Base-by-base conservation (phyloP, 2,329 filamentous ascomycete genomes). In the Didymella arachidicola region DNA sequence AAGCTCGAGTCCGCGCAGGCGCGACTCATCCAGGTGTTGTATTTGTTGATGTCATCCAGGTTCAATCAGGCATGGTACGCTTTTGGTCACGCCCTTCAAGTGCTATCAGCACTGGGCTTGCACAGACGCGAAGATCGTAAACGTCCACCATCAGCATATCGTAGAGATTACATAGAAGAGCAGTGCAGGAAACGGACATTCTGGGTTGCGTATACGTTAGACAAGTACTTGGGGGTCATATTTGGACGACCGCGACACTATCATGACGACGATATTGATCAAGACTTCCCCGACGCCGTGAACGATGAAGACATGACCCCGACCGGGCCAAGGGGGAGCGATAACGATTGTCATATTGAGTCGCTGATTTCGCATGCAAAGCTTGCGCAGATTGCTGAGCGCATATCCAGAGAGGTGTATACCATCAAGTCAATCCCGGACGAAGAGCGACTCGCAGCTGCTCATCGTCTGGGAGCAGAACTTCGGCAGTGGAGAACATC, bases 221-320 rank as follows among this genome's bases (percentile, higher is more conserved):
- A 89, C 67, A 86, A 84, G 38, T 87, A 88, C 55, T 72, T 89
- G 0, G 83, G 84, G 16, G 82, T 86, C 6, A 82, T 87, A 12
- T 83, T 87, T 50, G 86, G 86, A 0, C 78, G 86, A 1, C 86
- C 86, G 1, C 72, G 84, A 18, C 78, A 86, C 32, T 83, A 87
- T 16, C 85, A 86, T 50, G 86, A 88, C 41, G 84, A 87, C 26
- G 84, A 88, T 46, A 85, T 87, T 39, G 85, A 88, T 44, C 85
- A 88, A 57, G 81, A 83, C 2, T 78, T 86, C n/a, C 86, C 86
- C 0, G 80, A 80, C 16, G 65, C 77, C 1, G 79, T 86, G 42
- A 84, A 86, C 53, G 86, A 88, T 57, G 82, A 86, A 36, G 81
- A 86, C 29, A 81, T 88, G 74, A 79, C 82, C 65, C 79, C 8